Percentiles rank a stretch among this genome's conserved stretches.
Evolutionary conservation across 140 eudicot species (phyloP).

Genomic region (Anethum foeniculum): DNA sequence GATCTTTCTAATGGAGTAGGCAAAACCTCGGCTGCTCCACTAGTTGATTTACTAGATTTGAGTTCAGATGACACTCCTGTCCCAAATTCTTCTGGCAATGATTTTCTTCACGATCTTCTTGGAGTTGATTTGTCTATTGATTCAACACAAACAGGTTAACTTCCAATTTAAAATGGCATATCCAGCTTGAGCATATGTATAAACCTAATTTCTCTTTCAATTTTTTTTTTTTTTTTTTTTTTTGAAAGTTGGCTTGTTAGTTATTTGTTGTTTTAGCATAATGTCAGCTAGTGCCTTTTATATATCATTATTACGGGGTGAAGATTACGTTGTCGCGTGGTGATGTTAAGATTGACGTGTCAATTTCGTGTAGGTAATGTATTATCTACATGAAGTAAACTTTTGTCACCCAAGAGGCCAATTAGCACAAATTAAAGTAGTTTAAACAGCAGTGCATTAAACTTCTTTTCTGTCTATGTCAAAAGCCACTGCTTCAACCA

Average conservation of each 20-base stretch:
- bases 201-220: not conserved
- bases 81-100: conserved; percentile 68
- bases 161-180: conserved; percentile 1
- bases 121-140: conserved; percentile 65
- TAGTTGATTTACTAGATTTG: conserved; percentile 82
- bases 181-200: not conserved
- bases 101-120: conserved; percentile 91
- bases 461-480: not conserved
- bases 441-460: not conserved
- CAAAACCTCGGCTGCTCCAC: conserved; percentile 60
- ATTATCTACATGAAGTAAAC: not conserved
- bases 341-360: not conserved
- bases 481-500: not conserved
- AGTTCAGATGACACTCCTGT: conserved; percentile 62
- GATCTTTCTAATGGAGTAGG: conserved; percentile 71
- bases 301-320: not conserved
- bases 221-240: not conserved
- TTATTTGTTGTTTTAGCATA: not conserved
- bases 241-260: not conserved
- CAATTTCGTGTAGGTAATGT: not conserved
- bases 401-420: not conserved
- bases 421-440: not conserved
- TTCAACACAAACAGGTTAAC: conserved; percentile 59
- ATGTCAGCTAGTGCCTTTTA: not conserved
- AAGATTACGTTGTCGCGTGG: not conserved